Evolutionary conservation across 345 rosid species (phyloP), one percentile per base, ranked within the genome.

Genomic region (Stellera chamaejasme): DNA sequence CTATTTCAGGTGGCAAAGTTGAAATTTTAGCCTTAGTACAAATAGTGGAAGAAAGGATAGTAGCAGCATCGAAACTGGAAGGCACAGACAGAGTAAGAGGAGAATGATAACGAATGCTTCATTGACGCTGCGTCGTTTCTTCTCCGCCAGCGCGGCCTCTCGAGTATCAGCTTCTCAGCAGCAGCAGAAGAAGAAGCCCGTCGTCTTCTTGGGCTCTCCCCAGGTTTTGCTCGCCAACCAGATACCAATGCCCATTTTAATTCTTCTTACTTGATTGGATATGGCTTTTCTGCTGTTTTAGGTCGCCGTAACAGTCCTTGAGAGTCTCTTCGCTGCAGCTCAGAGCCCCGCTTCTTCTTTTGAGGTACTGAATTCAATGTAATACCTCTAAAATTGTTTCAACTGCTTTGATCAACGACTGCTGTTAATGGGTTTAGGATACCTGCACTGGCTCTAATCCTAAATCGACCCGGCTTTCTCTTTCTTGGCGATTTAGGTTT

Each of bases 141-240:
- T 74, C 73, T 82, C 89, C 75, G 72, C 45, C 64, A 69, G 58
- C 41, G 48, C 66, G 50, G 43, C 54, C 3, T 6, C 71, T 43
- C 5, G 76, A 56, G 59, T 72, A 11, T 10, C 73, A 10, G 39
- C 82, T 62, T 58, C 74, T 55, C 77, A 58, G 5, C 45, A 56
- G 49, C 67, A 0, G 15, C 73, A 45, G 69, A 81, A 69, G 81
- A 88, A 82, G 75, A 89, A 78, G 65, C 69, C 89, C 8, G 83
- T 88, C 43, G 84, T 89, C 69, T 89, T 93, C 81, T 55, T 93
- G 59, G 99, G 97, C 58, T 84, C 99, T 68, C 97, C 98, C 67
- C 76, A 86, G 85, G 99, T 84, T 27, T 49, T 28, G 11, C 8
- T 28, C 27, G 48, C 11, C 13, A 58, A 32, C 39, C 55, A 23